Percentiles rank a stretch among this genome's conserved stretches.
Evolutionary conservation across 805 yeast species (phyloP).

Genomic region (Candida coquimbonensis): DNA sequence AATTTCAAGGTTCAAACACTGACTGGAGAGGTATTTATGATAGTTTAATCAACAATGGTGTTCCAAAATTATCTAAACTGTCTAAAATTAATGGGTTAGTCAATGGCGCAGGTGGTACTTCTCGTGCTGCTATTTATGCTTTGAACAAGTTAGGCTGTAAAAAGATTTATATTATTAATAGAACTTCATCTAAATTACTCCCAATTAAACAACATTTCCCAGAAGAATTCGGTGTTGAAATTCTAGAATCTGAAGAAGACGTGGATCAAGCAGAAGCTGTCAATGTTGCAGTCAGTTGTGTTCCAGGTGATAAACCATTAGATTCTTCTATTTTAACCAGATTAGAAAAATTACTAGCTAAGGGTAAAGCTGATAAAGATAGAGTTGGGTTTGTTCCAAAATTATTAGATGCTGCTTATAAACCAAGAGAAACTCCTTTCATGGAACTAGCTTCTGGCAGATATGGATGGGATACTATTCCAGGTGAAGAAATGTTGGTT

Average conservation of each 20-base stretch:
- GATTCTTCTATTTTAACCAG: constrained; percentile 43
- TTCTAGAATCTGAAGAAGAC: constrained; percentile 44
- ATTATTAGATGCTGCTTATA: constrained; percentile 89
- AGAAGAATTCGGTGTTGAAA: constrained; percentile 46
- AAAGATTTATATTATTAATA: constrained; percentile 71
- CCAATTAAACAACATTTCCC: constrained; percentile 60
- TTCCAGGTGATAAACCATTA: constrained; percentile 75
- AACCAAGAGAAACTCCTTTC: constrained; percentile 79
- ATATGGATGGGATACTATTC: constrained; percentile 71
- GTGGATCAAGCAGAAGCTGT: constrained; percentile 35
- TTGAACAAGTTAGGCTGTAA: constrained; percentile 70
- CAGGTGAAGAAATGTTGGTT: constrained; percentile 88
- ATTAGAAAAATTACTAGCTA: constrained; percentile 40
- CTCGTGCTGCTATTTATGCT: constrained; percentile 91
- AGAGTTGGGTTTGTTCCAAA: constrained; percentile 40
- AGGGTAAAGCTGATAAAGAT: constrained; percentile 27
- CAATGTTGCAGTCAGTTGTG: constrained; percentile 64
- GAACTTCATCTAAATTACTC: constrained; percentile 61
- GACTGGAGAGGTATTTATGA: constrained; percentile 88
- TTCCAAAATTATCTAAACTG: constrained; percentile 34
- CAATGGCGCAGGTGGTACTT: constrained; percentile 97
- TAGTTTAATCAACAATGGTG: constrained; percentile 56
- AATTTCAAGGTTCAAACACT: constrained; percentile 79
- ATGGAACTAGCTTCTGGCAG: constrained; percentile 67
- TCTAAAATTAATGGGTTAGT: constrained; percentile 55